phyloP scores from a whole-genome alignment of 2,329 filamentous ascomycete species.

The Diaporthe batatas region DNA sequence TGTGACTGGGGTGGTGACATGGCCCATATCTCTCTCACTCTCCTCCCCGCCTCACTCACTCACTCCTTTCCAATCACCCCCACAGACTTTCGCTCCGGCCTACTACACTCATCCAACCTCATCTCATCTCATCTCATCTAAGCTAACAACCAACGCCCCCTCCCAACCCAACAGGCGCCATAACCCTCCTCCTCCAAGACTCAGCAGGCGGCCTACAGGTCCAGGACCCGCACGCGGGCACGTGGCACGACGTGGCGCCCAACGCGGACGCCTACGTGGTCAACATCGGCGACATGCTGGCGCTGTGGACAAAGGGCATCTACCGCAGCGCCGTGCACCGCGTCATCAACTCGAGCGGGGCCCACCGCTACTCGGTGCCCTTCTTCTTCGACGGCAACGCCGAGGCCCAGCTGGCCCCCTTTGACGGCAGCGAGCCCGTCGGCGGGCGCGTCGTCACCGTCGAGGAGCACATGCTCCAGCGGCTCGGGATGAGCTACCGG shows the following conservation, averaged over 20 bases:
- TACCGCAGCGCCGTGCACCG: constrained; percentile 68
- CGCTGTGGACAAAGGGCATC: constrained; percentile 63
- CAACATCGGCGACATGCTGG: constrained; percentile 65
- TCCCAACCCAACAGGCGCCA: constrained; percentile 48
- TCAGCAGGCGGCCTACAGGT: constrained; percentile 65
- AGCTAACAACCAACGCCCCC: background rate
- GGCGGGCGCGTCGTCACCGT: constrained; percentile 47
- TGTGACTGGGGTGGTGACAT: background rate
- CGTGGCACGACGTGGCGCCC: constrained; percentile 61
- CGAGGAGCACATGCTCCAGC: constrained; percentile 52
- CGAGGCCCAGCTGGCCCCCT: constrained; percentile 52
- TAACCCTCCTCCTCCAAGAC: constrained; percentile 69
- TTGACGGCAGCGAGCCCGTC: constrained; percentile 49
- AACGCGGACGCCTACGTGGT: constrained; percentile 63
- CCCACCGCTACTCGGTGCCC: constrained; percentile 68
- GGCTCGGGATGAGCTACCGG: constrained; percentile 49
- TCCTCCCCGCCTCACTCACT: background rate
- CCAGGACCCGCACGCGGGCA: constrained; percentile 56
- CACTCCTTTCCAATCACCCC: background rate
- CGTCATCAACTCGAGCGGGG: constrained; percentile 65
- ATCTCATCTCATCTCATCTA: background rate
- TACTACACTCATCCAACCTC: no score
- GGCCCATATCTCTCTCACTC: background rate
- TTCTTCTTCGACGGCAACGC: constrained; percentile 69
- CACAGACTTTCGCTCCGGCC: no score